Evolutionary conservation across 208 protist species (phyloP).

Genomic region (Leishmania major): DNA sequence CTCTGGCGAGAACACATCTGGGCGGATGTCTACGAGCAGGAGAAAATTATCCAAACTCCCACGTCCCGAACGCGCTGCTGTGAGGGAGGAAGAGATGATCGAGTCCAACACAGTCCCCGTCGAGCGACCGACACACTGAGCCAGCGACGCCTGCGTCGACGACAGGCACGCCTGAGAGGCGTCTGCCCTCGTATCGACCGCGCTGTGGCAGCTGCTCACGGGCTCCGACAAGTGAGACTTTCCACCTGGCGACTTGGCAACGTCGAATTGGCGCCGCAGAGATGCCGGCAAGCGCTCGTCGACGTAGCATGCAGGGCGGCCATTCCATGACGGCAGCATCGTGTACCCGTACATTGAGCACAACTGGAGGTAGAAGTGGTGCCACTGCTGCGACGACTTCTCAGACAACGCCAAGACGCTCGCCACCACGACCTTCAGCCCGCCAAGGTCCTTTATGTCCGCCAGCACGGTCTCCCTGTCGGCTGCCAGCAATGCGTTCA

Average conservation of each 20-base stretch:
- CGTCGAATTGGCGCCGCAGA: not conserved
- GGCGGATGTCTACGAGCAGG: slow-evolving; percentile 54
- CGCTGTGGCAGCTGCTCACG: not conserved
- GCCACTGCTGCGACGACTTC: slow-evolving; percentile 48
- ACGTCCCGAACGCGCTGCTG: not conserved
- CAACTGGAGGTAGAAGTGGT: slow-evolving; percentile 52
- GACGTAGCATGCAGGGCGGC: slow-evolving; percentile 24
- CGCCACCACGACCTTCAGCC: slow-evolving; percentile 42
- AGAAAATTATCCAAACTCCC: slow-evolving; percentile 10
- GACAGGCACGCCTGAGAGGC: not conserved
- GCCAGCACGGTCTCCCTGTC: slow-evolving; percentile 20
- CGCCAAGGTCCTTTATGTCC: slow-evolving; percentile 40
- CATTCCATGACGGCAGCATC: slow-evolving; percentile 33
- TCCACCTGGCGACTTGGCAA: not conserved
- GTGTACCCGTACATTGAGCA: slow-evolving; percentile 60
- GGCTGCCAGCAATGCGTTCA: slow-evolving; percentile 29
- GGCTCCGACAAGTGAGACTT: not conserved
- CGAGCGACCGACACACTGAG: not conserved
- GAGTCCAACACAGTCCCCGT: not conserved
- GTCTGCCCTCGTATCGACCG: slow-evolving; percentile 8
- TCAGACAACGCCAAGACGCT: slow-evolving; percentile 47
- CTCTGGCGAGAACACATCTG: slow-evolving; percentile 70
- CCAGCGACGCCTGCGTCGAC: not conserved
- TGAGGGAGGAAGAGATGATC: not conserved
- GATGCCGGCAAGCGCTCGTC: slow-evolving; percentile 35